Evolutionary conservation across 768 basidiomycete species (phyloP), one percentile per base, ranked within the genome.

Genomic region (Mycena pura): DNA sequence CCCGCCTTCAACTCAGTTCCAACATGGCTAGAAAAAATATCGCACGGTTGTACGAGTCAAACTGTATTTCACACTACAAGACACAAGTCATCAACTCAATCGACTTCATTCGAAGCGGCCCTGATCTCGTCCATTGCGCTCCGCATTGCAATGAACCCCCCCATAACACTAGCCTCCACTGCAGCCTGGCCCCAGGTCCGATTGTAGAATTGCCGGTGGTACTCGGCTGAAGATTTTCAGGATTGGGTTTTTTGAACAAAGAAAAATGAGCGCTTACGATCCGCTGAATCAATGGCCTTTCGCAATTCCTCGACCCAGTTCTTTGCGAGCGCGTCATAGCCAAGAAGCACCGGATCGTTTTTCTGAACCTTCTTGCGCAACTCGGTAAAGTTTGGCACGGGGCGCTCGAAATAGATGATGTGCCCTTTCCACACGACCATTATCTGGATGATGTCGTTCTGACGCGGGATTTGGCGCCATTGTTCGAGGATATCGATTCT

Each of bases 221-320:
- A 54, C 21, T 54, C 41, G 40, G 52, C 52, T 54, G 41, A 24
- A 34, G 2, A 11, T 24, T 43, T 21, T 43, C 28, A 54, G 9
- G 19, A 17, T 14, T 32, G 29, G 52, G 10, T 32, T 11, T 41
- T 44, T 32, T 24, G 13, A 7, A n/a, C 11, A 43, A 22, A 22
- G 21, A 44, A 32, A 44, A 19, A 34, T 25, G 40, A 40, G 22
- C 45, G 48, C 55, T 47, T 38, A 57, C 55, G 45, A 57, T 57
- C 55, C 45, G 29, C 36, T 19, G 45, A 47, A 39, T 57, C 55
- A 57, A 57, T 29, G 11, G 55, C 55, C 55, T 57, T 57, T 28
- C 55, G 27, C 45, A 57, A 41, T 43, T 57, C 46, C n/a, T 47
- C 38, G 11, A 47, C 45, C 55, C 55, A 57, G 38, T 57, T 43